Percentiles rank a stretch among this genome's conserved stretches.
Conservation (phyloP, 768 basidiomycete genomes). For the Leccinum boreale region DNA sequence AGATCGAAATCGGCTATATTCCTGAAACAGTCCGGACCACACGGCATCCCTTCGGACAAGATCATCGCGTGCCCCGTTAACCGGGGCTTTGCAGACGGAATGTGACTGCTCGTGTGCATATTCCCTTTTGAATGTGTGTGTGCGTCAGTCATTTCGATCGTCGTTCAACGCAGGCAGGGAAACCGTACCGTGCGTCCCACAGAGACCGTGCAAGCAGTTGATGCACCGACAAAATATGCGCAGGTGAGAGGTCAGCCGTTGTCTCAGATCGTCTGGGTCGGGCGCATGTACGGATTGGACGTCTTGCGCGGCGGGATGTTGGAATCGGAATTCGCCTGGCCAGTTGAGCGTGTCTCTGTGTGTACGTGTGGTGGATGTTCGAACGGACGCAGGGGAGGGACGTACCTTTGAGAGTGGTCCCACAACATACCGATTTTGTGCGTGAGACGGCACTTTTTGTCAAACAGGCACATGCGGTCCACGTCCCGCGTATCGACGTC, state of each 20-base stretch:
- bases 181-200: constrained; percentile 37
- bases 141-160: background rate
- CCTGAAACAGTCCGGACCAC: constrained; percentile 32
- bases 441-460: constrained; percentile 16
- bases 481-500: constrained; percentile 35
- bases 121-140: background rate
- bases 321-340: constrained; percentile 25
- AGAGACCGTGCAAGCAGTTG: constrained; percentile 41
- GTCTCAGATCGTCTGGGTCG: constrained; percentile 26
- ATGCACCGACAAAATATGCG: constrained; percentile 44
- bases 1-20: constrained; percentile 22
- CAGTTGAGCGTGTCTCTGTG: constrained; percentile 39
- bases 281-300: constrained; percentile 11
- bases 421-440: constrained; percentile 40
- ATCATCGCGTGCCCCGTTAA: constrained; percentile 22
- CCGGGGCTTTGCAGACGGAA: constrained; percentile 23
- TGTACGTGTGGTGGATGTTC: background rate
- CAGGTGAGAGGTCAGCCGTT: constrained; percentile 32
- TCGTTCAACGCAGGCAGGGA: background rate
- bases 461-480: constrained; percentile 30
- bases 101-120: constrained; percentile 2
- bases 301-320: background rate
- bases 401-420: constrained; percentile 42
- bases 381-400: no score
- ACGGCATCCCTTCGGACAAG: constrained; percentile 28